Conservation (phyloP, 169 alveolate species). For the Theileria orientalis region DNA sequence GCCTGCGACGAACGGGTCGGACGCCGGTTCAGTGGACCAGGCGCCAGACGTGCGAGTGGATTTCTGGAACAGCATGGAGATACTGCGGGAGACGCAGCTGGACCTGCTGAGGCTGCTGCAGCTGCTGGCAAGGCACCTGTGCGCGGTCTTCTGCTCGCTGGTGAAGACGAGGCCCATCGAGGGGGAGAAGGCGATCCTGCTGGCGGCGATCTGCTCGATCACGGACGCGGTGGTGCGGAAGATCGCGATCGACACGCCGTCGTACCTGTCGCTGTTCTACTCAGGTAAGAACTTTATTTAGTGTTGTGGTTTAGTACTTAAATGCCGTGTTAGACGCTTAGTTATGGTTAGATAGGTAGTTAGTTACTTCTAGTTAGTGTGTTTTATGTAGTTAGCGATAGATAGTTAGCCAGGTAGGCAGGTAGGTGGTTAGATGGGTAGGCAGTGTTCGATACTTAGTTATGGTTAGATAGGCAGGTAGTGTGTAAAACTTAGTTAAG, state of each 20-base stretch:
- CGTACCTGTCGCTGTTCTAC: slow-evolving; percentile 63
- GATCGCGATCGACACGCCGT: slow-evolving; percentile 60
- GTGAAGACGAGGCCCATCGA: slow-evolving; percentile 38
- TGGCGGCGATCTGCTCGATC: slow-evolving; percentile 64
- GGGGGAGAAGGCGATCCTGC: slow-evolving; percentile 63
- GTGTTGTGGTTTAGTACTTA: neutral
- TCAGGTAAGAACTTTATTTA: no score
- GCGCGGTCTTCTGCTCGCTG: slow-evolving; percentile 43
- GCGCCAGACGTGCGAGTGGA: slow-evolving; percentile 14
- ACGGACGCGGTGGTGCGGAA: slow-evolving; percentile 68
- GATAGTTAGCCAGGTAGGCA: no score
- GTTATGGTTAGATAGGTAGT: neutral
- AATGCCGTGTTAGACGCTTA: neutral
- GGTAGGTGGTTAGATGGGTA: no score
- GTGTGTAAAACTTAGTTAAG: no score
- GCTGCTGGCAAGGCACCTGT: slow-evolving; percentile 48
- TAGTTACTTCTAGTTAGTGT: neutral
- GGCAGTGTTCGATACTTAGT: no score
- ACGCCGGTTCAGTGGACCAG: neutral
- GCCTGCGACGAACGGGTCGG: neutral
- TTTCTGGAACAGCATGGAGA: slow-evolving; percentile 54
- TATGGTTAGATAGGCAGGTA: no score
- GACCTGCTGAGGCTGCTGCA: slow-evolving; percentile 55
- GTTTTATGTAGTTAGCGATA: neutral
- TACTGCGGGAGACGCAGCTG: slow-evolving; percentile 44